Evolutionary conservation across 2,329 filamentous ascomycete genomes (phyloP).

Genomic region (Penicillium brasilianum): DNA sequence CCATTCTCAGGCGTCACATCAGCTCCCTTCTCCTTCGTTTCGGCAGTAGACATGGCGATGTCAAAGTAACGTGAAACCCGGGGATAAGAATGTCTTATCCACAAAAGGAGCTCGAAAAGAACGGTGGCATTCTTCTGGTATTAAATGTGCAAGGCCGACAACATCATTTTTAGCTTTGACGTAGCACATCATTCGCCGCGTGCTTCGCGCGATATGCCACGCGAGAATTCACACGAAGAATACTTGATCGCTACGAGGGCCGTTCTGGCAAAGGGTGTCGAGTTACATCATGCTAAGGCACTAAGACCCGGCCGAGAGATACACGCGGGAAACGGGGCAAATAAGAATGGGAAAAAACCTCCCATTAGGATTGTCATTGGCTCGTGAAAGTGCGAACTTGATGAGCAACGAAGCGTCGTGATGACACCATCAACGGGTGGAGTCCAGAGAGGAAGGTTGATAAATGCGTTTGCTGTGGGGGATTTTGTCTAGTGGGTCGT

Average conservation of each 20-base stretch:
- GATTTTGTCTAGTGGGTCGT: not conserved
- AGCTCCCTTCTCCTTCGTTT: constrained; percentile 16
- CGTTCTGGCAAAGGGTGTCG: not conserved
- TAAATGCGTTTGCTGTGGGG: not conserved
- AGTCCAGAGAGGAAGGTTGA: not conserved
- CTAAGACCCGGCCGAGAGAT: constrained; percentile 18
- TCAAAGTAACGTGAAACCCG: not conserved
- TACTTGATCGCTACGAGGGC: not conserved
- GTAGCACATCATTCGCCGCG: constrained; percentile 13
- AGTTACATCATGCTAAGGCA: not conserved
- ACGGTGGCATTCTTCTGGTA: not conserved
- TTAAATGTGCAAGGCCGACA: constrained; percentile 1
- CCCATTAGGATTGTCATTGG: not conserved
- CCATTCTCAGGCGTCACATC: constrained; percentile 5
- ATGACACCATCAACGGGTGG: constrained; percentile 1
- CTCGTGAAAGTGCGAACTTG: not conserved
- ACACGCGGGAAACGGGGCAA: not conserved
- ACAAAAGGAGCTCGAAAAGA: not conserved
- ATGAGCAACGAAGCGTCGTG: constrained; percentile 1
- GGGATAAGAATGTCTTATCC: not conserved
- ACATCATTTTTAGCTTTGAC: not conserved
- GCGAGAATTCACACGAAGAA: constrained; percentile 1
- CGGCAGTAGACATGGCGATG: constrained; percentile 13
- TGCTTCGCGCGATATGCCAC: constrained; percentile 14
- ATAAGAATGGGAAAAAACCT: not conserved